These are phyloP conservation scores for Talaromyces sp. DNA, from an alignment of 2,329 filamentous ascomycete species.

Conservation along the genomic window DNA sequence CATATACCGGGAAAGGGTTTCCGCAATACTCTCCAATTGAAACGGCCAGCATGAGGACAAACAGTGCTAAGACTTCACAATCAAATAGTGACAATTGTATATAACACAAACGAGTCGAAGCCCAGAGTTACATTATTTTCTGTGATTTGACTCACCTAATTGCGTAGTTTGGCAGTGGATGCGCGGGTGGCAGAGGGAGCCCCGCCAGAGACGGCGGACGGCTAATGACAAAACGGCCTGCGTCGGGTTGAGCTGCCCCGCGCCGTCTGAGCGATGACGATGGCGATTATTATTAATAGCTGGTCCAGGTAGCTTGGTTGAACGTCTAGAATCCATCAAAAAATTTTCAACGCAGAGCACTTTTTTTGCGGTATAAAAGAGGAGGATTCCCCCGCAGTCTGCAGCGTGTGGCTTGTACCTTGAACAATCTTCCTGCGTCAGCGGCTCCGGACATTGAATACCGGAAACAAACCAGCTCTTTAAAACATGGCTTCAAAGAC, in stretches of 20 bases:
- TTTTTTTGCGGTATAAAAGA: not conserved
- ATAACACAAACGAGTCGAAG: not conserved
- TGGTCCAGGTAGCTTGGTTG: not conserved
- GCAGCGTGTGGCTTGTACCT: not conserved
- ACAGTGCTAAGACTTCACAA: not conserved
- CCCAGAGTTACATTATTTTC: not conserved
- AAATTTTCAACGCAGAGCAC: not conserved
- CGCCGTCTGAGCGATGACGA: slow-evolving; percentile 1
- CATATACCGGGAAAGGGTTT: not conserved
- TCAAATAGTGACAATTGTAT: not conserved
- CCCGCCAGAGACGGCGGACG: slow-evolving; percentile 4
- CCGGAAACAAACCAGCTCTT: not conserved
- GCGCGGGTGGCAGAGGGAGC: not conserved
- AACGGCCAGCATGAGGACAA: not conserved
- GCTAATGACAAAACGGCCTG: not conserved
- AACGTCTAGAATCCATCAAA: not conserved
- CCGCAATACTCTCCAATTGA: not conserved
- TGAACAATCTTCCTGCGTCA: not conserved
- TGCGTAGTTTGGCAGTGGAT: not conserved
- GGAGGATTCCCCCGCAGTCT: not conserved
- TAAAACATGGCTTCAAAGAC: slow-evolving; percentile 36
- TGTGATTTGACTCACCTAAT: not conserved
- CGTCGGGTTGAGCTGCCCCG: slow-evolving; percentile 14
- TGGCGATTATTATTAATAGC: not conserved
- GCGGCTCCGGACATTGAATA: not conserved